Base-by-base conservation (phyloP, 306 rosid genomes). In the Styphnolobium japonicum region DNA sequence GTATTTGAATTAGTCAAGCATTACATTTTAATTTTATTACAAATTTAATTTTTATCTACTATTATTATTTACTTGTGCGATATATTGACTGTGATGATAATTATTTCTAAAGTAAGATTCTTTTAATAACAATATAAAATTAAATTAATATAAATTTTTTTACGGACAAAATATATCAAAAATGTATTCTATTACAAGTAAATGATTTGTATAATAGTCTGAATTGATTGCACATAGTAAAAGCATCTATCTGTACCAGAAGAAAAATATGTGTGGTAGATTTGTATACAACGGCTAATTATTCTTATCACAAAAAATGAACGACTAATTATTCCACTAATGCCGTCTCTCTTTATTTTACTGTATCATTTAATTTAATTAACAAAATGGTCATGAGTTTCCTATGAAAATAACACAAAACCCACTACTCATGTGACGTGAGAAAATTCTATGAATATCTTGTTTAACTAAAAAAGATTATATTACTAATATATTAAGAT, bases 341-440 rank as follows among this genome's bases (percentile, higher is more conserved):
- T 21, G 23, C 1, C n/a, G 2, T 27, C 40, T 36, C 42, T 37
- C 23, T 40, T 27, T 43, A 14, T 37, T 71, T 21, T 5, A 31
- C 25, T 51, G 6, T 33, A 33, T 51, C 48, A 10, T 53, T 53
- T 53, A 33, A 21, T 12, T 53, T 70, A 27, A 8, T 29, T 11
- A 39, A 78, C 82, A 78, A 68, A 43, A 19, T 57, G 48, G 51
- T 29, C 45, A 51, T 6, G 40, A 66, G 27, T 56, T 29, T 56
- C 25, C 49, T 31, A 10, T 22, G 31, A 34, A 22, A 75, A 33
- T 22, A 61, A 11, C 21, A 0, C 52, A 39, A 19, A 65, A 3
- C 31, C 46, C 45, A 66, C 75, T 52, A 33, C 1, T 23, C 31
- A 15, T 62, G 45, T 19, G 21, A 49, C 63, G 76, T 52, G 33